These are phyloP conservation scores for Vinca major DNA, from an alignment of 305 asterid species.

Conservation along the genomic window DNA sequence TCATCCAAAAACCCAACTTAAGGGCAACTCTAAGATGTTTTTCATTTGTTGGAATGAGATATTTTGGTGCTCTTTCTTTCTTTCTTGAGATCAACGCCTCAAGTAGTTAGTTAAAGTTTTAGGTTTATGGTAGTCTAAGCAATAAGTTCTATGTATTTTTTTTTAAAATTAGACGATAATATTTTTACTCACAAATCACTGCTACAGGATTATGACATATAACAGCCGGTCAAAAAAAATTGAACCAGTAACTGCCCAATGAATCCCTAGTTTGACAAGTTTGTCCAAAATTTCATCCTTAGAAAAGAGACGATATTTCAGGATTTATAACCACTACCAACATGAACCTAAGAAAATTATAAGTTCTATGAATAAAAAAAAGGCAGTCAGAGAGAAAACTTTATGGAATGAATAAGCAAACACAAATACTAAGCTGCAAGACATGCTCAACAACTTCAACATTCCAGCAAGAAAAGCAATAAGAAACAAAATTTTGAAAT, in stretches of 20 bases:
- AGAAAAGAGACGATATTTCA: not conserved
- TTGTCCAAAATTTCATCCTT: not conserved
- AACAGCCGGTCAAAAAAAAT: not conserved
- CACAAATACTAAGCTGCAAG: not conserved
- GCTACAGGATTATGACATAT: not conserved
- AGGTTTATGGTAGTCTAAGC: not conserved
- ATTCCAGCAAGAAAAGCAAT: not conserved
- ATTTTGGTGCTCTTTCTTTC: not conserved
- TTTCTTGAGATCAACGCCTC: not conserved
- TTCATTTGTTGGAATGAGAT: not conserved
- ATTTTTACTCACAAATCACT: not conserved
- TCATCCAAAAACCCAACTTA: not conserved
- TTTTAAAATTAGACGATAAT: not conserved
- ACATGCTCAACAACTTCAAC: slow-evolving; percentile 13
- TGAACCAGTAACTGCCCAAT: not conserved
- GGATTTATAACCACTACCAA: not conserved
- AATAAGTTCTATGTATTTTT: not conserved
- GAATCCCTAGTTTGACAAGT: not conserved
- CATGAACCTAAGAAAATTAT: not conserved
- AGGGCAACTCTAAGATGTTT: not conserved
- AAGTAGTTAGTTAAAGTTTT: not conserved
- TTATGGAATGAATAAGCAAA: slow-evolving; percentile 1
- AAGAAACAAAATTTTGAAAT: slow-evolving; percentile 13
- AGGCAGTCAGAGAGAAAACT: slow-evolving; percentile 8
- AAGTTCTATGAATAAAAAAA: not conserved